Conservation (phyloP, 2,329 filamentous ascomycete genomes). For the Decorospora gaudefroyi region DNA sequence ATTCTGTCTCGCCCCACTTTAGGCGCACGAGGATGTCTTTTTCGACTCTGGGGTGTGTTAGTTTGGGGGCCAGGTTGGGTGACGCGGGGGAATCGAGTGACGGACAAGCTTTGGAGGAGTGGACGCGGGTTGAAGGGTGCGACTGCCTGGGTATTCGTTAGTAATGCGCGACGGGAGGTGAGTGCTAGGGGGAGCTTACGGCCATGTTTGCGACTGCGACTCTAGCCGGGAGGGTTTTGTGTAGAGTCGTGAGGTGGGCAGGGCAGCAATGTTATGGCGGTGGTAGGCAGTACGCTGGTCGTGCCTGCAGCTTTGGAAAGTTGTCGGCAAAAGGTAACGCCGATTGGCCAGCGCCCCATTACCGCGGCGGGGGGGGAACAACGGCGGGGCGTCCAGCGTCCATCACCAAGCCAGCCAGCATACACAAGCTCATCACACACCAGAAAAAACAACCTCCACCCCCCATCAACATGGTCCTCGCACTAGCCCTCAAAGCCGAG, state of each 20-base stretch:
- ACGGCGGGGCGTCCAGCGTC: no score
- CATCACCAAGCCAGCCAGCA: no score
- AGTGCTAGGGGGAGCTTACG: slow-evolving; percentile 27
- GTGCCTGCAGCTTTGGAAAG: slow-evolving; percentile 21
- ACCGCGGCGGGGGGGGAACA: slow-evolving; percentile 14
- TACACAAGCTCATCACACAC: no score
- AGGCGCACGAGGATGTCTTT: slow-evolving; percentile 88
- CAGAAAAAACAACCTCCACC: no score
- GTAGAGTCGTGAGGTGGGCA: slow-evolving; percentile 4
- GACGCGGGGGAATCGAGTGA: slow-evolving; percentile 29
- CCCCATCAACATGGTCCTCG: slow-evolving; percentile 45
- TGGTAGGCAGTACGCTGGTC: slow-evolving; percentile 3
- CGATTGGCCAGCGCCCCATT: slow-evolving; percentile 11
- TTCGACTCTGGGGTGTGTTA: slow-evolving; percentile 67
- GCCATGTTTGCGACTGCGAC: slow-evolving; percentile 43
- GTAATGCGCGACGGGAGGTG: slow-evolving; percentile 1
- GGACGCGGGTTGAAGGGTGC: slow-evolving; percentile 96
- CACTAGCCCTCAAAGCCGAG: slow-evolving; percentile 47
- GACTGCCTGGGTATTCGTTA: slow-evolving; percentile 51
- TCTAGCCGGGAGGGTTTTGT: background rate
- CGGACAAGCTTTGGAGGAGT: slow-evolving; percentile 89
- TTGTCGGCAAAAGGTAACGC: slow-evolving; percentile 19
- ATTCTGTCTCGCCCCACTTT: slow-evolving; percentile 98
- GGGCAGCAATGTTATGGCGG: slow-evolving; percentile 2
- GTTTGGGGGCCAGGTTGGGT: background rate